phyloP scores from a whole-genome alignment of 2,329 filamentous ascomycete species.

The Verruconis gallopava region DNA sequence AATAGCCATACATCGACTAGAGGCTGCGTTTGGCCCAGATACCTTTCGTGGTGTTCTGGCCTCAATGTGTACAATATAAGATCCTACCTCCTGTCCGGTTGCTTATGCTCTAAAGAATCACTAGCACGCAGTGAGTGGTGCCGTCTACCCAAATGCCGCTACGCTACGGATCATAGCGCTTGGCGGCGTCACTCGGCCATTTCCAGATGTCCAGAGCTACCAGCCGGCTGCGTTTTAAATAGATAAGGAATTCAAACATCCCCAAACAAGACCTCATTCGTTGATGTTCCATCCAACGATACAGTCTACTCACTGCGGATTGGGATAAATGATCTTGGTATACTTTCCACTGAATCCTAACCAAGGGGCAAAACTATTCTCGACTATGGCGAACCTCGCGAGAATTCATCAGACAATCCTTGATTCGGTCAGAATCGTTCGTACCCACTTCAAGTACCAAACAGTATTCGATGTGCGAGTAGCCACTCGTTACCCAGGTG shows the following conservation, averaged over 20 bases:
- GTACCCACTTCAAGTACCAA: constrained; percentile 39
- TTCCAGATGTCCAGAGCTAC: constrained; percentile 42
- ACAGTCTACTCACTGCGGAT: constrained; percentile 71
- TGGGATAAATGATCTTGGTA: constrained; percentile 69
- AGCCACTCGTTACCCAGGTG: constrained; percentile 35
- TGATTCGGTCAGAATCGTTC: constrained; percentile 37
- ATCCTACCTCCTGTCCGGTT: constrained; percentile 54
- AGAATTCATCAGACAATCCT: constrained; percentile 42
- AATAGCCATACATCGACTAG: constrained; percentile 47
- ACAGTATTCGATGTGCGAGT: constrained; percentile 35
- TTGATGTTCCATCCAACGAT: constrained; percentile 29
- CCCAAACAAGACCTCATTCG: constrained; percentile 15
- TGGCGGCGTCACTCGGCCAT: constrained; percentile 35
- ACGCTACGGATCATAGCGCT: constrained; percentile 39
- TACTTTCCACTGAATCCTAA: constrained; percentile 54
- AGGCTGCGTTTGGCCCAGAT: constrained; percentile 56
- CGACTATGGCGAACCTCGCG: constrained; percentile 47
- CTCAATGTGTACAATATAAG: constrained; percentile 36
- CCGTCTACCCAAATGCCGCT: constrained; percentile 58
- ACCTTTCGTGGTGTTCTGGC: constrained; percentile 47
- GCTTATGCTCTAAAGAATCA: constrained; percentile 43
- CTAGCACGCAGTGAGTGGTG: constrained; percentile 57
- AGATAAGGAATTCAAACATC: constrained; percentile 31
- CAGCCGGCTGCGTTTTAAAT: constrained; percentile 36
- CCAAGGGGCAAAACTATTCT: constrained; percentile 44